These are phyloP conservation scores for Trametes punicea DNA, from an alignment of 768 basidiomycete species.

Conservation along the genomic window DNA sequence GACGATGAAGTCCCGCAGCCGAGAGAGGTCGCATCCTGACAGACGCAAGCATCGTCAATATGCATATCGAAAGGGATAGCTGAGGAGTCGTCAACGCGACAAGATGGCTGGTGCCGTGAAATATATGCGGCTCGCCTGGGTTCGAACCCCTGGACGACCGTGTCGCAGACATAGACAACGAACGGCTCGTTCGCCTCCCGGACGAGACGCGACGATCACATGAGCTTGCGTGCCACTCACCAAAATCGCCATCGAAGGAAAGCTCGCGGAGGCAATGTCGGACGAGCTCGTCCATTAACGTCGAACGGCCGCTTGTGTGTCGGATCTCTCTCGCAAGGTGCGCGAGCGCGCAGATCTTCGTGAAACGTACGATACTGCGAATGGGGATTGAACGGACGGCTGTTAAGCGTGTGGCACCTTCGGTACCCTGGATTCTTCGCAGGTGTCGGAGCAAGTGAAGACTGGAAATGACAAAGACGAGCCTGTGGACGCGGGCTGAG, in stretches of 20 bases:
- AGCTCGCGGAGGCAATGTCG: slow-evolving; percentile 83
- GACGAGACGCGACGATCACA: slow-evolving; percentile 13
- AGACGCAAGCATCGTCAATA: slow-evolving; percentile 2
- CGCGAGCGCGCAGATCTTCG: no score
- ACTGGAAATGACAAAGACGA: neutral
- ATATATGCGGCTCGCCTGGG: slow-evolving; percentile 18
- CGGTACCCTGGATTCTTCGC: no score
- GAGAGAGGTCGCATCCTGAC: slow-evolving; percentile 71
- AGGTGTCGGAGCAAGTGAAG: neutral
- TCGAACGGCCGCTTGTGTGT: no score
- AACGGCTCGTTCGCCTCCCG: neutral
- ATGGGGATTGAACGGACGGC: no score
- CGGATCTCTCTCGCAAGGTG: no score
- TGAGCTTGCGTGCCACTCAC: slow-evolving; percentile 45
- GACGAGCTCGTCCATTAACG: slow-evolving; percentile 76
- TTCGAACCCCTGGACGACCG: slow-evolving; percentile 29
- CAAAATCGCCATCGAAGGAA: slow-evolving; percentile 87
- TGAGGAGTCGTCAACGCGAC: neutral
- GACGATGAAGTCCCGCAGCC: slow-evolving; percentile 64
- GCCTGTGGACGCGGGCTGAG: neutral
- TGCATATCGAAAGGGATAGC: neutral
- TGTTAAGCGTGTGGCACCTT: no score
- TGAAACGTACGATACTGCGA: no score
- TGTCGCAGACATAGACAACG: neutral
- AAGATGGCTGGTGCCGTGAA: neutral